These are phyloP conservation scores for Beauveria varroae DNA, from an alignment of 2,329 filamentous ascomycete species.

Conservation along the genomic window DNA sequence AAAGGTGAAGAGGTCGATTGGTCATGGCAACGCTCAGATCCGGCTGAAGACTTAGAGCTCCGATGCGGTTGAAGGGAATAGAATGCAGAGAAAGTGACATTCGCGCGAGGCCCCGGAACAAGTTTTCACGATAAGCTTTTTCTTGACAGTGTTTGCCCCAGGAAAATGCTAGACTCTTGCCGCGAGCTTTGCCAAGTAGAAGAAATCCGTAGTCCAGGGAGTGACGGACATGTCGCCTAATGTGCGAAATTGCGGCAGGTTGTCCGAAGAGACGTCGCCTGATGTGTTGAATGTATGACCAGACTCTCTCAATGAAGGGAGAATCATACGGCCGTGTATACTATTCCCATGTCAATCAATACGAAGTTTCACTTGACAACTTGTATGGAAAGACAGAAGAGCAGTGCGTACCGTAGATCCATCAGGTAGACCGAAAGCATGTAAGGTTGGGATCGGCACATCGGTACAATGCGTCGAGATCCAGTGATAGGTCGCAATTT, in stretches of 20 bases:
- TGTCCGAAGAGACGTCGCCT: not conserved
- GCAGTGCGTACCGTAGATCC: not conserved
- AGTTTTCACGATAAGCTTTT: slow-evolving; percentile 13
- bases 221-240: not conserved
- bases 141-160: slow-evolving; percentile 13
- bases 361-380: no score
- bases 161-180: not conserved
- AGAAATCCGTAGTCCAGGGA: not conserved
- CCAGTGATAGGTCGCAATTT: no score
- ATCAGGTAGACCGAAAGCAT: not conserved
- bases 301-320: not conserved
- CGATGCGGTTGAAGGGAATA: slow-evolving; percentile 12
- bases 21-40: slow-evolving; percentile 12
- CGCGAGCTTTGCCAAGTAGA: not conserved
- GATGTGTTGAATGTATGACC: not conserved
- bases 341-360: not conserved
- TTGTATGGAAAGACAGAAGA: not conserved
- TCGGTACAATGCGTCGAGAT: not conserved
- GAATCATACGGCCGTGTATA: not conserved
- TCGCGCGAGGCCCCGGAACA: slow-evolving; percentile 20
- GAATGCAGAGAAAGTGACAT: slow-evolving; percentile 20
- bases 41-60: slow-evolving; percentile 15
- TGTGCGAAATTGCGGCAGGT: not conserved
- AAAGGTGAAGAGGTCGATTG: slow-evolving; percentile 27
- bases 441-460: not conserved